Evolutionary conservation across 768 basidiomycete species (phyloP), one percentile per base, ranked within the genome.

Genomic region (Kockovaella imperatae): DNA sequence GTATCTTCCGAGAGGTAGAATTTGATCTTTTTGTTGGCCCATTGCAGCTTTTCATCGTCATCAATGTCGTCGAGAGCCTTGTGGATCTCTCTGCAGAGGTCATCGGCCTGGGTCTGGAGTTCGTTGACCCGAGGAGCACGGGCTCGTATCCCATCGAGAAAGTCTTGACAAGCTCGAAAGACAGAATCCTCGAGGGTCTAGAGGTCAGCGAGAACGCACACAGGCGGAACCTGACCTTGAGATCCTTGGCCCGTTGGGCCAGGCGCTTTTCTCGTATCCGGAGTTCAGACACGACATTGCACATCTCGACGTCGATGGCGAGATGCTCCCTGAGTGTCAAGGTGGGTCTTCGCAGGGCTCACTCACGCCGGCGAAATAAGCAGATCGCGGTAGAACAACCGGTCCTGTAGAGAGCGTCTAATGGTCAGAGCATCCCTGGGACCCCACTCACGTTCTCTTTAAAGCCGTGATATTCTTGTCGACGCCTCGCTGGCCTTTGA

Each of bases 291-390:
- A 66, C 54, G 5, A 53, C 47, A 14, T 49, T 21, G 30, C 55
- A 55, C 50, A 66, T 50, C 42, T 66, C 56, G 10, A 66, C 64
- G 36, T 66, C 64, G 5, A 66, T 45, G 17, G 42, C 47, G 1
- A 66, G 56, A 29, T 66, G 53, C 20, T 60, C 53, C n/a, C 63
- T 65, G 49, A 30, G 26, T 4, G n/a, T 24, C 35, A 10, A 25
- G 36, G n/a, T 31, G 38, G 20, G 17, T 35, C 13, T 26, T 24
- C 17, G n/a, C 46, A 39, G n/a, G 26, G 4, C 13, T 14, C 3
- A 60, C 59, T 61, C 43, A 64, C 62, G 53, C 35, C 24, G 50
- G 29, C 8, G 49, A 39, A 11, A 55, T 45, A 34, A 49, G 36
- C 47, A 64, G 31, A 31, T 49, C 52, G 30, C 40, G 26, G 38